Base-by-base conservation (phyloP, 2,329 filamentous ascomycete genomes). In the Hawksworthiomyces lignivorus region DNA sequence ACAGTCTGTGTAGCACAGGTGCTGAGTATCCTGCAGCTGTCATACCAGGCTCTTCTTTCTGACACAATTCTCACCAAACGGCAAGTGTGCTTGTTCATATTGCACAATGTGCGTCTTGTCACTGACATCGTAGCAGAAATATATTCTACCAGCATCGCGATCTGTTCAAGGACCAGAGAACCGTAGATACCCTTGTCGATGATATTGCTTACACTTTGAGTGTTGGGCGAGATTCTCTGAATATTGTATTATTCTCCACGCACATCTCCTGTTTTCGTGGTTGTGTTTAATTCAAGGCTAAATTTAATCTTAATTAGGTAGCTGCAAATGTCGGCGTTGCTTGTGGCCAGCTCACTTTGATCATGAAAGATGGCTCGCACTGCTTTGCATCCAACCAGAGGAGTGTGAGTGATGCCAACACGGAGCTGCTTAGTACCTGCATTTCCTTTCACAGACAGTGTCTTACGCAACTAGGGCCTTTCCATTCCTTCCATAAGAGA, bases 131-230 rank as follows among this genome's bases (percentile, higher is more conserved):
- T n/a, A 15, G 9, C n/a, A 90, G 86, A 47, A 84, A 86, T 53
- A 79, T 94, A 4, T 94, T 82, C 58, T 94, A 94, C 56, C 78
- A 85, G 52, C 73, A 88, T 50, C 77, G 81, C 5, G 72, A 78
- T 9, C 64, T 94, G 0, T 94, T 92, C 54, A 69, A 71, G 17
- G 79, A 69, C 37, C 87, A 92, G 56, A 56, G 61, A 14, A 68
- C 77, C 12, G 84, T 92, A 0, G 81, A 92, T 56, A 69, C 70
- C 22, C 76, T 86, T 34, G 75, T 92, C 0, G 84, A 92, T 52
- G 80, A 85, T 48, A 62, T 94, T 27, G 83, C 85, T 1, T 77
- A 72, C 42, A 87, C 84, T 0, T 71, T 92, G 14, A 70, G 72
- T 1, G 62, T 85, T 8, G 67, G 75, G 6, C 73, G 87, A 26